Evolutionary conservation across 768 basidiomycete genomes (phyloP).

Genomic region (Lactifluus echinatus): DNA sequence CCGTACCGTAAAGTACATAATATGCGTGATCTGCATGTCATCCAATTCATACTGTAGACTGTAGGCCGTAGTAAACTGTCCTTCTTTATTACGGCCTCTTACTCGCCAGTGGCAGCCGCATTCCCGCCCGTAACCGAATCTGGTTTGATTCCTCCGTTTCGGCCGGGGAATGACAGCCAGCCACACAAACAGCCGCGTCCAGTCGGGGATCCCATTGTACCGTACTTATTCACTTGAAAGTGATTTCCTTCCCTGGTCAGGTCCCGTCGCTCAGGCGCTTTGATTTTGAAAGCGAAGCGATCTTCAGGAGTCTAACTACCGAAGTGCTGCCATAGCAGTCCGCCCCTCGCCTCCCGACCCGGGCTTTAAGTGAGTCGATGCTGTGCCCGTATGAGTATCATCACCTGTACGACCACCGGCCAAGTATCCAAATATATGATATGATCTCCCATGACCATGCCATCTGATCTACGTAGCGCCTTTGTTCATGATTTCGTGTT

Average conservation of each 20-base stretch:
- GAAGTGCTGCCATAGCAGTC: neutral
- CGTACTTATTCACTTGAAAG: neutral
- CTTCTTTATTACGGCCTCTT: neutral
- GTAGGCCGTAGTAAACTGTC: neutral
- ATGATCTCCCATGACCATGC: neutral
- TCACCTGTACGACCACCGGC: neutral
- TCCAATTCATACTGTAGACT: neutral
- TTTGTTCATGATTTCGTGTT: neutral
- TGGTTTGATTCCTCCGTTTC: neutral
- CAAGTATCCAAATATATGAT: neutral
- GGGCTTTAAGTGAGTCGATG: too few relatives aligned
- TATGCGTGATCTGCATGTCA: slow-evolving; percentile 5
- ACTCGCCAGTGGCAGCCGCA: too few relatives aligned
- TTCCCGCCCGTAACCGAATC: neutral
- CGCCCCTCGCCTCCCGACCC: neutral
- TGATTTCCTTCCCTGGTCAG: neutral
- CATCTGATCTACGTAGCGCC: slow-evolving; percentile 8
- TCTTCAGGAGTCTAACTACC: neutral
- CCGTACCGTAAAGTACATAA: neutral
- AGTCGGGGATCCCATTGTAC: neutral
- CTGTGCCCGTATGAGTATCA: neutral
- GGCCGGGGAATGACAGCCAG: slow-evolving; percentile 1
- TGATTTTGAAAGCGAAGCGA: neutral
- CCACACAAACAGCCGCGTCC: neutral
- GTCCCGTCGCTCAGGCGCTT: neutral